Base-by-base conservation (phyloP, 2,329 filamentous ascomycete species). In the Cercospora zeae-maydis region DNA sequence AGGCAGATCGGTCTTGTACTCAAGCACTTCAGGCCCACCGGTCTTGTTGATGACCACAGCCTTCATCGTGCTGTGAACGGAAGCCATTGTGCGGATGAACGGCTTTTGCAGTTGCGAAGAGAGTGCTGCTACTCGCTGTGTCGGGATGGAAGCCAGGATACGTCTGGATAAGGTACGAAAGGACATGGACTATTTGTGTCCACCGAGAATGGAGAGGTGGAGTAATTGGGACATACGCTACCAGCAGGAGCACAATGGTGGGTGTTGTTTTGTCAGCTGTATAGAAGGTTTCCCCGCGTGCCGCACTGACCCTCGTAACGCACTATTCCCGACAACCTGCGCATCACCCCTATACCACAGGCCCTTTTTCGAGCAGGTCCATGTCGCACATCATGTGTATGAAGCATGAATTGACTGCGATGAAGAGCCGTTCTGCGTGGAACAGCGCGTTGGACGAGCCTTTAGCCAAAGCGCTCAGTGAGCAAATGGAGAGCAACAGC, bases 1-100 rank as follows among this genome's bases (percentile, higher is more conserved):
- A 5, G 89, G 87, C 3, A 92, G 75, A 72, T 91, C 85, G 16
- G 85, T 86, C 71, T 83, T 88, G 77, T 88, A 86, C 72, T 92
- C 80, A 19, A 93, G 79, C 21, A 91, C 89, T 49, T 92, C 89
- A 1, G 83, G 81, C 8, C 87, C 89, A 64, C 90, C 90, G 19
- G 82, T 90, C 80, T 89, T 86, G 70, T 88, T 84, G 69, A 92
- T 85, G 52, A 88, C 79, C 66, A 96, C 81, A 62, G 86, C 90
- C 72, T 88, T 88, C 88, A 92, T 92, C 39, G 84, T 88, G 65
- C 81, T 81, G 21, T 88, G 88, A 51, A 88, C 75, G 66, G 76
- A 77, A n/a, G 79, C 73, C 78, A 82, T 82, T 55, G 67, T 68
- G 61, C 66, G 56, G 39, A 45, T 31, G 30, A 57, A 63, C 9